A percentile compares a stretch with the other conserved stretches of the same genome.
These are phyloP conservation scores for Stygiomarasmius scandens DNA, from an alignment of 1,284 basidiomycete species.

Conservation along the genomic window DNA sequence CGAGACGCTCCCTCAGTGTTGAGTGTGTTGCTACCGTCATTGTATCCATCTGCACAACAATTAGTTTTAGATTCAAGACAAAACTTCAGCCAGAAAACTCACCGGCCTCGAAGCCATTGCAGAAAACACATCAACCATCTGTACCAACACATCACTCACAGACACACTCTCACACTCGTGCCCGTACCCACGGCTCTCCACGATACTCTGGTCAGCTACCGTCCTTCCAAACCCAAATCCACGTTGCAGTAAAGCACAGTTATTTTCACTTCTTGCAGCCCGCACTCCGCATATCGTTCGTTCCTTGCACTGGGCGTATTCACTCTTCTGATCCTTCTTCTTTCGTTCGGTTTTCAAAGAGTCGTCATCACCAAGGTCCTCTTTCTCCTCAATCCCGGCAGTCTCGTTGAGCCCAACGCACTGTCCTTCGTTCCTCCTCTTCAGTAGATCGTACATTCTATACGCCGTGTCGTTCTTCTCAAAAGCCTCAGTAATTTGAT, in stretches of 20 bases:
- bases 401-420: constrained; percentile 29
- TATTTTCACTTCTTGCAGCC: constrained; percentile 49
- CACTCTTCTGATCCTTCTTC: background rate
- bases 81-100: background rate
- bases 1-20: background rate
- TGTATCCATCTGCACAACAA: background rate
- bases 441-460: constrained; percentile 43
- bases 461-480: constrained; percentile 50
- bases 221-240: background rate
- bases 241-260: constrained; percentile 39
- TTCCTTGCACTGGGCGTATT: constrained; percentile 42
- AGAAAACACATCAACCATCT: background rate
- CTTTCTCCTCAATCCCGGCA: background rate
- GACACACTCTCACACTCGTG: background rate
- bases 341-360: too few relatives aligned
- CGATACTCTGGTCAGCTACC: background rate
- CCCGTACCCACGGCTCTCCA: background rate
- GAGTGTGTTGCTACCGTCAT: background rate
- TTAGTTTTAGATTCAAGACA: background rate
- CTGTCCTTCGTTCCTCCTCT: constrained; percentile 41
- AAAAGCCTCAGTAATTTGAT: constrained; percentile 59
- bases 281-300: constrained; percentile 49
- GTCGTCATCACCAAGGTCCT: background rate
- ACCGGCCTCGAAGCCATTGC: background rate
- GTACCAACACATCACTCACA: background rate